These are phyloP conservation scores for Penicillium mononematosum DNA, from an alignment of 495 filamentous ascomycete genomes.

Conservation along the genomic window DNA sequence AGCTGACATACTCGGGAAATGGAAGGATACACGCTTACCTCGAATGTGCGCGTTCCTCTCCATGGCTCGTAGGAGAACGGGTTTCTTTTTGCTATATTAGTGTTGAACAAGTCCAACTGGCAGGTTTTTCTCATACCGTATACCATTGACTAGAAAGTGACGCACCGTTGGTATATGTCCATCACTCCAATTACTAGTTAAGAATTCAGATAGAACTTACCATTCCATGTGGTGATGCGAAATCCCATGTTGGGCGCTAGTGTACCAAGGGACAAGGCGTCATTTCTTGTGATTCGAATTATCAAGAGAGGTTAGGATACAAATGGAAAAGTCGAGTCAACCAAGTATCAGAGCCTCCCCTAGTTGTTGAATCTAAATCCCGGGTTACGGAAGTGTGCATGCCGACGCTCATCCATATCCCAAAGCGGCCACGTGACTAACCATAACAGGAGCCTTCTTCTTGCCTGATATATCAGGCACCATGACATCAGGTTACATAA, in stretches of 20 bases:
- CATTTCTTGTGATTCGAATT: slow-evolving; percentile 19
- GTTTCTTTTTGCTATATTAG: slow-evolving; percentile 55
- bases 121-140: slow-evolving; percentile 57
- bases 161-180: slow-evolving; percentile 12
- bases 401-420: background rate
- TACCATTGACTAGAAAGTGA: slow-evolving; percentile 76
- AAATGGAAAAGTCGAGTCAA: background rate
- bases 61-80: slow-evolving; percentile 96
- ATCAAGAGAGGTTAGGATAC: background rate
- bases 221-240: slow-evolving; percentile 90
- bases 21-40: slow-evolving; percentile 43
- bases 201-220: slow-evolving; percentile 41
- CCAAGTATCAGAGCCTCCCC: background rate
- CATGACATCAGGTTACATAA: slow-evolving; percentile 49
- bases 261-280: background rate
- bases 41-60: slow-evolving; percentile 81
- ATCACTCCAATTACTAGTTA: background rate
- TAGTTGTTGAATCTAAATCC: background rate
- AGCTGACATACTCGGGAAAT: background rate
- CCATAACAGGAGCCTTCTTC: no score
- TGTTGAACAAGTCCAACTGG: background rate
- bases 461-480: background rate
- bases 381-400: background rate
- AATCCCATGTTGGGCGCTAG: slow-evolving; percentile 58
- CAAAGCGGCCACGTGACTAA: slow-evolving; percentile 28